phyloP scores from a whole-genome alignment of 202 grass and related monocot genomes.

The Schoenoplectus triqueter region DNA sequence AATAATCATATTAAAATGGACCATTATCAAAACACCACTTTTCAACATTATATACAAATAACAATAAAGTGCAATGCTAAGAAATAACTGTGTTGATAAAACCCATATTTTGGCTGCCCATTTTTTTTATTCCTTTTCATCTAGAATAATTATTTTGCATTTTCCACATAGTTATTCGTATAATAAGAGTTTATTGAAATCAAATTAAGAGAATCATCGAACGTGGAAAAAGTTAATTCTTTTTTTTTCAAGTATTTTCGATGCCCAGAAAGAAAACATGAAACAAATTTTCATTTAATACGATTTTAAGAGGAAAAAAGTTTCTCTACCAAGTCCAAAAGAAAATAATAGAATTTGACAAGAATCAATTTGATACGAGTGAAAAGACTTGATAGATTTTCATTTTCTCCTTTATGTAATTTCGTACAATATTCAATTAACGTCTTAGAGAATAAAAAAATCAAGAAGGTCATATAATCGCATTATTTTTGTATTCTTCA shows the following conservation, averaged over 20 bases:
- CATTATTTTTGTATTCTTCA: not conserved
- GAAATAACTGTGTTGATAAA: too few relatives aligned
- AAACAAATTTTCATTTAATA: not conserved
- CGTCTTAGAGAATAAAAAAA: too few relatives aligned
- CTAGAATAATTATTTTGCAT: too few relatives aligned
- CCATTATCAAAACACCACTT: not conserved
- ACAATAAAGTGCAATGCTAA: too few relatives aligned
- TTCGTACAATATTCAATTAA: not conserved
- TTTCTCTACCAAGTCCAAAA: not conserved
- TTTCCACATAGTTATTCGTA: too few relatives aligned
- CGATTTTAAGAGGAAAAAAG: not conserved
- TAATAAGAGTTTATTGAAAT: too few relatives aligned
- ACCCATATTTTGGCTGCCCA: too few relatives aligned
- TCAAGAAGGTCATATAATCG: not conserved
- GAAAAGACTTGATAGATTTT: not conserved
- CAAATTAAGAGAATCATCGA: too few relatives aligned
- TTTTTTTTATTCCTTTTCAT: not conserved
- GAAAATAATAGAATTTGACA: too few relatives aligned
- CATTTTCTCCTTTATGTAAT: too few relatives aligned
- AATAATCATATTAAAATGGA: not conserved
- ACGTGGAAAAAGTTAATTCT: too few relatives aligned
- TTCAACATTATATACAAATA: too few relatives aligned
- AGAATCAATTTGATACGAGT: not conserved
- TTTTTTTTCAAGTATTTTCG: not conserved
- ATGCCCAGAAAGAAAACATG: not conserved